Evolutionary conservation across 106 monocot genomes (phyloP), one percentile per base, ranked within the genome.

Genomic region (Xerophyta viscosa): DNA sequence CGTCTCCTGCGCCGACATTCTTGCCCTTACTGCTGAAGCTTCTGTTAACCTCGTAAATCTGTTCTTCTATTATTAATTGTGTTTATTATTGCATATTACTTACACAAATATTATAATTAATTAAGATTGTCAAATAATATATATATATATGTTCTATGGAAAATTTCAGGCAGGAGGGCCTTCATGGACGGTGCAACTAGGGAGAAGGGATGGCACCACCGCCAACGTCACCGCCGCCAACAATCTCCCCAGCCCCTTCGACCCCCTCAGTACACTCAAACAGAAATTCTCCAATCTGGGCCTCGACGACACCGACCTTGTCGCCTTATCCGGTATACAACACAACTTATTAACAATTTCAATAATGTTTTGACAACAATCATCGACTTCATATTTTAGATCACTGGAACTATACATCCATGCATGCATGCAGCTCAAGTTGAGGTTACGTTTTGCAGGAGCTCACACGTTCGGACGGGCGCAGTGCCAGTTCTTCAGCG

Each of bases 1-100:
- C 2, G 72, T 78, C 54, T 84, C 83, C 0, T 78, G 84, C 48
- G 71, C 84, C 22, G 78, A 78, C 50, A 73, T 75, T 27, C 56
- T 83, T 17, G 65, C 69, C 46, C 20, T 83, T 9, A 63, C 84
- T 0, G 66, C 73, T 0, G 56, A 70, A 18, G 70, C 72, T 15
- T 65, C 72, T 7, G 77, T 77, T 31, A 23, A 9, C 14, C 30
- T 76, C 20, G 81, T 81, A 37, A 52, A 49, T 36, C 25, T 19
- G 10, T 20, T 8, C 17, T 26, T 46, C 28, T 62, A 12, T 52
- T 13, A 13, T 14, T 46, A 12, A 11, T 6, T 6, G 33, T n/a
- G n/a, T n/a, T n/a, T n/a, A n/a, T n/a, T n/a, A n/a, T n/a, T n/a
- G n/a, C n/a, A n/a, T n/a, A n/a, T n/a, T n/a, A n/a, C n/a, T n/a